These are phyloP conservation scores for Nemania abortiva DNA, from an alignment of 2,329 filamentous ascomycete genomes.

Conservation along the genomic window DNA sequence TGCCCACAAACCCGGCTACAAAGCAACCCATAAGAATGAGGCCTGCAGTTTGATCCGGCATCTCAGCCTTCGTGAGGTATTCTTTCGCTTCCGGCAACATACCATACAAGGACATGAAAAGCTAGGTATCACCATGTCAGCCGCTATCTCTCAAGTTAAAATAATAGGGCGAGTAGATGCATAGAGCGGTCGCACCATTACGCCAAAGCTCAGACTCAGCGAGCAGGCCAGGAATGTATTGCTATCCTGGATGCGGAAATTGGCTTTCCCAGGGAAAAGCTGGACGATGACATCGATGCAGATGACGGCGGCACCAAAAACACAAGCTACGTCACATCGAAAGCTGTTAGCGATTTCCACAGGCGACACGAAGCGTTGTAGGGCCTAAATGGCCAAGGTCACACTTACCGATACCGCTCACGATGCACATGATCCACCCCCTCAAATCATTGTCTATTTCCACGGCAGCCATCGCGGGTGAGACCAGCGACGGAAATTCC, in stretches of 20 bases:
- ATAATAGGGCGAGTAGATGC: neutral
- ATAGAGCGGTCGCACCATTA: constrained; percentile 76
- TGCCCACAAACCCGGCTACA: constrained; percentile 77
- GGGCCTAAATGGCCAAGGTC: constrained; percentile 33
- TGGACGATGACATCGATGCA: constrained; percentile 85
- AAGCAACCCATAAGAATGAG: constrained; percentile 78
- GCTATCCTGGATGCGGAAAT: constrained; percentile 90
- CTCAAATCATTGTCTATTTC: constrained; percentile 81
- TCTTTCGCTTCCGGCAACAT: constrained; percentile 89
- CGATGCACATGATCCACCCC: constrained; percentile 92
- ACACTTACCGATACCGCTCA: constrained; percentile 77
- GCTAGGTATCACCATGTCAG: constrained; percentile 60
- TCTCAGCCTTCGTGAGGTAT: constrained; percentile 78
- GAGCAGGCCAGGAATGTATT: constrained; percentile 89
- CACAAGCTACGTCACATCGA: constrained; percentile 61
- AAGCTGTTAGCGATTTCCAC: constrained; percentile 33
- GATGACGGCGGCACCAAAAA: constrained; percentile 84
- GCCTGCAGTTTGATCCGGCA: constrained; percentile 74
- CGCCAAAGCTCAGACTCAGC: constrained; percentile 91
- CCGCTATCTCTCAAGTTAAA: neutral
- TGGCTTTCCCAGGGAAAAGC: constrained; percentile 76
- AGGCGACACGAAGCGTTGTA: constrained; percentile 11
- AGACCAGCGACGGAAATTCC: constrained; percentile 15
- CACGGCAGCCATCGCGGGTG: constrained; percentile 55
- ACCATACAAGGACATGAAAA: constrained; percentile 91